Base-by-base conservation (phyloP, 768 basidiomycete genomes). In the Mycena maculata region DNA sequence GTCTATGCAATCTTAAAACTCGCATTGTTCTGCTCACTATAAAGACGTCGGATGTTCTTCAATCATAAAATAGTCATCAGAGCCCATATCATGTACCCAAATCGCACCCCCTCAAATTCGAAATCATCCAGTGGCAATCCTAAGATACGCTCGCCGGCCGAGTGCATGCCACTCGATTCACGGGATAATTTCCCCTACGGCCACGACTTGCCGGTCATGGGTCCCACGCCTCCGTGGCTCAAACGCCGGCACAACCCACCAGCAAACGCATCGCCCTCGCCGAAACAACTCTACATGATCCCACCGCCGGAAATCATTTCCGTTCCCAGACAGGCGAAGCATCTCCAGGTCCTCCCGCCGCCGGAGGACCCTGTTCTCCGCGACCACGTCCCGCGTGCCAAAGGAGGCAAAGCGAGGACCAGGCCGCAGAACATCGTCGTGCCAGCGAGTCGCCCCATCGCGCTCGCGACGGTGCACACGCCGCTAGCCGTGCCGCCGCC, bases 111-210 rank as follows among this genome's bases (percentile, higher is more conserved):
- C n/a, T 16, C 42, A 1, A 27, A 11, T 6, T 50, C 42, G 2
- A 27, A 11, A 16, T 50, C 59, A 20, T n/a, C 56, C 25, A 41
- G 54, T 30, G 25, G 36, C 31, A 23, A 50, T 5, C 48, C 47
- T 8, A 52, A n/a, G 48, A 60, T 11, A 20, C 60, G 38, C 60
- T 52, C 60, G 60, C 60, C 49, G 49, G 49, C 23, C 60, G 60
- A 52, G 28, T 13, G 20, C 30, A 22, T 33, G 13, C 25, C 47
- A n/a, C n/a, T n/a, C 59, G 2, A 12, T 27, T 23, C 49, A 22
- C 39, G 49, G 12, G 16, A 44, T 16, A 25, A 47, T 12, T 36
- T 33, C 11, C 20, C 2, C 42, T 10, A 38, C 5, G 28, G 38
- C 4, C n/a, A n/a, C 9, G 49, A 44, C 20, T 25, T 30, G 1